phyloP scores from a whole-genome alignment of 108 stramenopile genomes.

The Pelagomonas calceolata region DNA sequence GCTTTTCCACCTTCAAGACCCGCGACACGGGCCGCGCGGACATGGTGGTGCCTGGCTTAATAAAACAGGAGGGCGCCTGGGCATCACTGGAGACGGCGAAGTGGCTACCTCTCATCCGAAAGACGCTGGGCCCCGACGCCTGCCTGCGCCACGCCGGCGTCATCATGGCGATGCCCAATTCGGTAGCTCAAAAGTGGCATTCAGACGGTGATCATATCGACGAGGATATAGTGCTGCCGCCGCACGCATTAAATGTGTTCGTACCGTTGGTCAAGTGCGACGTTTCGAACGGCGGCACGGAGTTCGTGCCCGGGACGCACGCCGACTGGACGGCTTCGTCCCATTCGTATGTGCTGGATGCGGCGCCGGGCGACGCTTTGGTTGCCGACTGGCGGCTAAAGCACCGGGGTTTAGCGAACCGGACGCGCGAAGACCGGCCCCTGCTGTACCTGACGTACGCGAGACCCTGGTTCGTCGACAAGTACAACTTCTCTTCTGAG shows the following conservation, averaged over 20 bases:
- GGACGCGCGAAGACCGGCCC: background rate
- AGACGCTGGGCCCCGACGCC: background rate
- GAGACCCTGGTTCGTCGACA: background rate
- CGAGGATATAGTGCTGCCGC: background rate
- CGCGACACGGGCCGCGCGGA: background rate
- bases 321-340: background rate
- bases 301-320: background rate
- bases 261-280: background rate
- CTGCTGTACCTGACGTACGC: background rate
- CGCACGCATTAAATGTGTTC: background rate
- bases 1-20: background rate
- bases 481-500: background rate
- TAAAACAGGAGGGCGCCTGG: too few relatives aligned
- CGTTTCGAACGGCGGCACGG: background rate
- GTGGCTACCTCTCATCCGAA: too few relatives aligned
- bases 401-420: background rate
- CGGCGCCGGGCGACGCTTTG: background rate
- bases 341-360: background rate
- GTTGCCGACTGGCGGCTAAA: background rate
- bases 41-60: background rate
- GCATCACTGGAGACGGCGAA: too few relatives aligned
- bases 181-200: background rate
- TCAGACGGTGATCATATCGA: background rate
- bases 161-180: background rate
- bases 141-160: background rate